These are phyloP conservation scores for Fragaria vesca DNA, from an alignment of 306 rosid species.

Conservation along the genomic window DNA sequence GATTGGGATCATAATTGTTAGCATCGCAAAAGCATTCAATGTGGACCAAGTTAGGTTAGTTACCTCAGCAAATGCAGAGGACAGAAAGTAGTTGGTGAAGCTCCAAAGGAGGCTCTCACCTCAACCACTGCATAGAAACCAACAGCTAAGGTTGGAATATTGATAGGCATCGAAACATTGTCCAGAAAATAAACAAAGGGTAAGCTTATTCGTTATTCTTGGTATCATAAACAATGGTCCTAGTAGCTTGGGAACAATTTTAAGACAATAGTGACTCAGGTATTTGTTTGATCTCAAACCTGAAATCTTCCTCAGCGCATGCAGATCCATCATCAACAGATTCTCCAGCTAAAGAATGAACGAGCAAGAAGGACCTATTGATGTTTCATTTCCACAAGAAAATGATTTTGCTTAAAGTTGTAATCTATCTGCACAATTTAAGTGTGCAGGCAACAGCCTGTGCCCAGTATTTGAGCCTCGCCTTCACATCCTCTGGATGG, in stretches of 20 bases:
- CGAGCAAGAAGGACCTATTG: neutral
- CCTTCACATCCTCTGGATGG: conserved; percentile 88
- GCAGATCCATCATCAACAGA: conserved; percentile 29
- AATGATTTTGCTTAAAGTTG: neutral
- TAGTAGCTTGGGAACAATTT: conserved; percentile 9
- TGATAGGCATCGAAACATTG: conserved; percentile 19
- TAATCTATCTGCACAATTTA: conserved; percentile 50
- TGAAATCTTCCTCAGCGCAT: conserved; percentile 33
- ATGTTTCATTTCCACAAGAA: neutral
- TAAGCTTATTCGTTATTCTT: conserved; percentile 17
- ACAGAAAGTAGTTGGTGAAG: conserved; percentile 35
- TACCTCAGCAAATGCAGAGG: conserved; percentile 59
- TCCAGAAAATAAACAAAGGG: neutral
- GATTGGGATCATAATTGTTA: conserved; percentile 3
- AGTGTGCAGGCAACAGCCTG: conserved; percentile 93
- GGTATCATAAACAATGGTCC: conserved; percentile 15
- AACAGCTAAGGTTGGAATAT: conserved; percentile 40
- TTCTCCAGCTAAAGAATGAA: conserved; percentile 22
- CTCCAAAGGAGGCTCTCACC: conserved; percentile 36
- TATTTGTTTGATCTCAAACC: conserved; percentile 45
- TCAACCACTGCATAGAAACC: conserved; percentile 49
- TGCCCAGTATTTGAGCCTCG: conserved; percentile 91
- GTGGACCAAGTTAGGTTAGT: conserved; percentile 46
- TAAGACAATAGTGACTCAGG: conserved; percentile 28
- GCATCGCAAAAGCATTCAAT: neutral